phyloP scores from a whole-genome alignment of 2,329 filamentous ascomycete species.

The Mycogone perniciosa region DNA sequence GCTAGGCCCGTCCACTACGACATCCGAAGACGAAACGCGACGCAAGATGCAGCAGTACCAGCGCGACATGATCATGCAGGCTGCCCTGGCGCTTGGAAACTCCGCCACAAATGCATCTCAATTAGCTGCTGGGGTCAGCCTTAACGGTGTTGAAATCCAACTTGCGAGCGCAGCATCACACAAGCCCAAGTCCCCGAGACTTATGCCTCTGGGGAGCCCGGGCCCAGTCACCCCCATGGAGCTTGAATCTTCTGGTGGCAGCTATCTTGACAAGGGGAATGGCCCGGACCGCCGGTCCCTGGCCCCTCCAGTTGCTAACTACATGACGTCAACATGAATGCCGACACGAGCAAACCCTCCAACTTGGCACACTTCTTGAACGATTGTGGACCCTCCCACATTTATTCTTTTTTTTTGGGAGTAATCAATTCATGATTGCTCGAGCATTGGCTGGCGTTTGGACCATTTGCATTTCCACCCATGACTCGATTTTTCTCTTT shows the following conservation, averaged over 20 bases:
- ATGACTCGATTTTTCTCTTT: not conserved
- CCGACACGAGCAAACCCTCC: not conserved
- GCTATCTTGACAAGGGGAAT: constrained; percentile 29
- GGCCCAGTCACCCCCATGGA: constrained; percentile 58
- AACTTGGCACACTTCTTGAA: not conserved
- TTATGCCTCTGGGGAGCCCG: constrained; percentile 50
- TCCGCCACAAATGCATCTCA: constrained; percentile 20
- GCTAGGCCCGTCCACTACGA: constrained; percentile 10
- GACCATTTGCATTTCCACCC: not conserved
- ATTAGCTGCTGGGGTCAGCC: constrained; percentile 24
- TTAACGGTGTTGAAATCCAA: constrained; percentile 32
- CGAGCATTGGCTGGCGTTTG: not conserved
- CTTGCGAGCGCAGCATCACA: constrained; percentile 33
- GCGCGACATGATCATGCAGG: constrained; percentile 55
- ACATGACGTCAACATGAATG: not conserved
- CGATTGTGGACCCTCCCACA: not conserved
- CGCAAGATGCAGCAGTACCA: constrained; percentile 52
- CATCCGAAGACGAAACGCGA: constrained; percentile 38
- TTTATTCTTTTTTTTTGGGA: not conserved
- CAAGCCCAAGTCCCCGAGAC: constrained; percentile 44
- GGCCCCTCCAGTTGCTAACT: not conserved
- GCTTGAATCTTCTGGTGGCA: constrained; percentile 35
- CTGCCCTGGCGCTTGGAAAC: constrained; percentile 37
- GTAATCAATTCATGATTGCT: not conserved
- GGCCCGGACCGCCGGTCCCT: not conserved